Evolutionary conservation across 2,329 filamentous ascomycete genomes (phyloP), one percentile per base, ranked within the genome.

Genomic region (Pezicula carpinea): DNA sequence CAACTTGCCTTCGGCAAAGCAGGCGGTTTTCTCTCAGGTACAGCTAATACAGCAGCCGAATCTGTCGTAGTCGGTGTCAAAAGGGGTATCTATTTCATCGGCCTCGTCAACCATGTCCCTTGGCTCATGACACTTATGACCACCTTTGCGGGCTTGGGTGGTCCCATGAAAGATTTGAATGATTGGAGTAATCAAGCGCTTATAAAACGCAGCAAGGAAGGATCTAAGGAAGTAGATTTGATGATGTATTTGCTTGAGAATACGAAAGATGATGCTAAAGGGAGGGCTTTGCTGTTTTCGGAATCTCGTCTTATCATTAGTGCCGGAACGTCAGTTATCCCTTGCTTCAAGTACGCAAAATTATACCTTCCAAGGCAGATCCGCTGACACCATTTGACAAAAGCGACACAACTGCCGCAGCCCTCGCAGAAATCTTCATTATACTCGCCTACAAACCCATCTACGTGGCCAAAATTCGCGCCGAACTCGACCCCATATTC

Each of bases 81-180:
- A 34, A 15, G 17, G 3, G 32, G 32, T n/a, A 15, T 13, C 6
- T 14, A 34, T 34, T 14, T 5, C 17, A 34, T 34, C 6, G 32
- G 32, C 32, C 32, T 36, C 11, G 10, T 19, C 8, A 2, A 36
- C 19, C 34, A 36, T 18, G 34, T 36, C n/a, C 34, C 13, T 4
- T 36, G 34, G 10, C 59, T 70, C 35, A 57, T 71, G 23, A 55
- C 63, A 1, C 62, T 67, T 39, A 69, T 64, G 53, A 68, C 70
- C 49, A 66, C 64, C 18, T 63, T 68, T 26, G 73, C 66, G 54
- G 63, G 59, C 17, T 73, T 70, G 54, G 70, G 17, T 44, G 39
- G 22, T 11, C 29, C 29, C 17, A 42, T 29, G 14, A 42, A 29
- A 29, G n/a, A 6, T 14, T 18, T 14, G 29, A 42, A 5, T 31